Conservation (phyloP, 495 filamentous ascomycete genomes). For the Aspergillus egyptiacus region DNA sequence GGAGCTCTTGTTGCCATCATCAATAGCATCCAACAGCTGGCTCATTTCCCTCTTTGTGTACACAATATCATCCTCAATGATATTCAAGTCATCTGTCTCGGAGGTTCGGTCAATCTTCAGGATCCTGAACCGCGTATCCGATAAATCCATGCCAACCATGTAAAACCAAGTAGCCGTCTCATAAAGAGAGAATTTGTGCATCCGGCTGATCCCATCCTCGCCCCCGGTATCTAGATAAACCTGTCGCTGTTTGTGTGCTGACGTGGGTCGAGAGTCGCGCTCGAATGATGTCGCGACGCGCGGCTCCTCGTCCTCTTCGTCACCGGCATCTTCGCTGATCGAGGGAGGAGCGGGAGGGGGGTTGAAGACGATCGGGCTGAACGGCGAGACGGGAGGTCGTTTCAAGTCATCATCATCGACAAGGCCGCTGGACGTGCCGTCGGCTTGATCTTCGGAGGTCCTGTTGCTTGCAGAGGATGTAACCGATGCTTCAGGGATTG, state of each 20-base stretch:
- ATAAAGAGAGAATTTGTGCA: conserved; percentile 95
- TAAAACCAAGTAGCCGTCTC: conserved; percentile 91
- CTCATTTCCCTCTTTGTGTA: conserved; percentile 93
- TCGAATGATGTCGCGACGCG: conserved; percentile 40
- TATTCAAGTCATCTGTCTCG: conserved; percentile 70
- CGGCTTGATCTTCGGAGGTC: conserved; percentile 11
- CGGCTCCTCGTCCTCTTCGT: conserved; percentile 40
- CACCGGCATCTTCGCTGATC: conserved; percentile 25
- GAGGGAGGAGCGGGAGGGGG: conserved; percentile 18
- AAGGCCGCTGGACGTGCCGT: conserved; percentile 1
- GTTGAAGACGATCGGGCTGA: conserved; percentile 22
- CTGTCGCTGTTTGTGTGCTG: conserved; percentile 40
- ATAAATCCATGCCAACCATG: conserved; percentile 83
- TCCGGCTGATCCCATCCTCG: conserved; percentile 69
- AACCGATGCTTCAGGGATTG: conserved; percentile 12
- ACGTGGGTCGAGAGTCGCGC: conserved; percentile 33
- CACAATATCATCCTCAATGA: conserved; percentile 89
- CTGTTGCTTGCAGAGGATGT: conserved; percentile 14
- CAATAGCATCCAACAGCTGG: conserved; percentile 85
- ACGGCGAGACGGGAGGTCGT: conserved; percentile 18
- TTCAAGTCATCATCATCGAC: conserved; percentile 18
- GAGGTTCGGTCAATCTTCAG: conserved; percentile 90
- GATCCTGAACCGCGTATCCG: conserved; percentile 82
- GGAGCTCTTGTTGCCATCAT: conserved; percentile 87
- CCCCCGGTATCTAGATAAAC: conserved; percentile 51